Percentiles rank a stretch among this genome's conserved stretches.
These are phyloP conservation scores for Suillus variegatus DNA, from an alignment of 768 basidiomycete genomes.

Conservation along the genomic window DNA sequence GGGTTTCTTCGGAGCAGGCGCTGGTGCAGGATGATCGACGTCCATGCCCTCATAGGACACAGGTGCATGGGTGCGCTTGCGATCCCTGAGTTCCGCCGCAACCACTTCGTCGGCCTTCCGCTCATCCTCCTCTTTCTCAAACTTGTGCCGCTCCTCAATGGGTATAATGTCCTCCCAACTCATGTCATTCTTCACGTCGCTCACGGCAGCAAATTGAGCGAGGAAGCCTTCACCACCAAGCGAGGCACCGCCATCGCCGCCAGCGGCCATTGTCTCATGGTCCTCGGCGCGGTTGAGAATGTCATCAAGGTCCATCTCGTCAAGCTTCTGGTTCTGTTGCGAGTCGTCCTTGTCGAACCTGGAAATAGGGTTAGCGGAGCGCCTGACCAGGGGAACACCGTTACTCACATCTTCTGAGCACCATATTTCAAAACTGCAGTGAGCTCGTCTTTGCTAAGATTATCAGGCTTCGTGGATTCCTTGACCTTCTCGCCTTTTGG, in stretches of 20 bases:
- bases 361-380: slow-evolving; percentile 16
- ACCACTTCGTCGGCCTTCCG: slow-evolving; percentile 70
- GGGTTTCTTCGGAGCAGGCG: slow-evolving; percentile 71
- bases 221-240: slow-evolving; percentile 98
- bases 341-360: slow-evolving; percentile 98
- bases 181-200: slow-evolving; percentile 98
- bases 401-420: slow-evolving; percentile 89
- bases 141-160: slow-evolving; percentile 81
- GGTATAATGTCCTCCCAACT: slow-evolving; percentile 99
- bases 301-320: slow-evolving; percentile 99
- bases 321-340: slow-evolving; percentile 91
- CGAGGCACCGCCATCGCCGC: slow-evolving; percentile 77
- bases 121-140: slow-evolving; percentile 80
- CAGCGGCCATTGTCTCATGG: slow-evolving; percentile 88
- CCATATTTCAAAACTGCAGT: slow-evolving; percentile 98
- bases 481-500: slow-evolving; percentile 69
- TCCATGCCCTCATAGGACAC: slow-evolving; percentile 96
- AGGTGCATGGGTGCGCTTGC: slow-evolving; percentile 84
- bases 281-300: slow-evolving; percentile 96
- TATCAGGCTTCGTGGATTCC: slow-evolving; percentile 74
- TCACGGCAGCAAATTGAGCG: slow-evolving; percentile 91
- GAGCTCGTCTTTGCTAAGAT: slow-evolving; percentile 93
- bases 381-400: slow-evolving; percentile 9
- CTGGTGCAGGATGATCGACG: slow-evolving; percentile 67
- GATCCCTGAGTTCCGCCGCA: slow-evolving; percentile 66